phyloP scores from a whole-genome alignment of 139 green algal genomes.

The Spirogloea muscicola region DNA sequence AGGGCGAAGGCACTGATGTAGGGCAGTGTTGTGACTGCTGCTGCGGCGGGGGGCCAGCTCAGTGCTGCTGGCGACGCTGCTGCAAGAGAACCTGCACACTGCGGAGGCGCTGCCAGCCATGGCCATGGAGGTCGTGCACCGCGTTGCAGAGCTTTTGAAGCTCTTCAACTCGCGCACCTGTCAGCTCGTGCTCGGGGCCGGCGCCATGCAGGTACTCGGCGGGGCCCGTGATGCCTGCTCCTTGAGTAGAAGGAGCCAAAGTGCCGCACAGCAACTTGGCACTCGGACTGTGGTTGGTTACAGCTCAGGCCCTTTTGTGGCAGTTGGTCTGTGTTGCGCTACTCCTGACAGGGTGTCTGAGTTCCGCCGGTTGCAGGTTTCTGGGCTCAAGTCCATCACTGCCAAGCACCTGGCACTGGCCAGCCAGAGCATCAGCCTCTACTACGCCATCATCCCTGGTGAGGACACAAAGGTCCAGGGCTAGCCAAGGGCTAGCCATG shows the following conservation, averaged over 20 bases:
- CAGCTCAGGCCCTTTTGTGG: background rate
- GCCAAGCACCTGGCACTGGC: constrained; percentile 84
- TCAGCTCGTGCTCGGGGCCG: constrained; percentile 85
- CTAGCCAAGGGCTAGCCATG: too few relatives aligned
- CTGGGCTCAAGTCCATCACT: constrained; percentile 84
- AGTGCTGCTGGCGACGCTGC: constrained; percentile 63
- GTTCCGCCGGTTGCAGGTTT: constrained; percentile 49
- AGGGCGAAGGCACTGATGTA: too few relatives aligned
- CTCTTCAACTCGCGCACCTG: constrained; percentile 81
- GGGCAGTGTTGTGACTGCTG: background rate
- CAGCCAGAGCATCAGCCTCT: constrained; percentile 53
- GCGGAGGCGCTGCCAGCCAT: constrained; percentile 54
- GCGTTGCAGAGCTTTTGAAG: constrained; percentile 74
- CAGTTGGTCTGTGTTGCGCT: background rate
- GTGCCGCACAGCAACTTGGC: background rate
- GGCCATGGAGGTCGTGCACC: constrained; percentile 64
- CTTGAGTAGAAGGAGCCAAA: background rate
- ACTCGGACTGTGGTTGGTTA: background rate
- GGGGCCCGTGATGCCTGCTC: background rate
- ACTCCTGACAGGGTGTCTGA: background rate
- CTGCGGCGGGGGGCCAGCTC: constrained; percentile 9
- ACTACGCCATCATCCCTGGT: constrained; percentile 47
- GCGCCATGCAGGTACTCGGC: constrained; percentile 71
- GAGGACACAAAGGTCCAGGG: background rate
- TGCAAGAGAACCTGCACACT: constrained; percentile 60